Evolutionary conservation across 108 stramenopile genomes (phyloP).

Genomic region (Chaetoceros tenuissimus): DNA sequence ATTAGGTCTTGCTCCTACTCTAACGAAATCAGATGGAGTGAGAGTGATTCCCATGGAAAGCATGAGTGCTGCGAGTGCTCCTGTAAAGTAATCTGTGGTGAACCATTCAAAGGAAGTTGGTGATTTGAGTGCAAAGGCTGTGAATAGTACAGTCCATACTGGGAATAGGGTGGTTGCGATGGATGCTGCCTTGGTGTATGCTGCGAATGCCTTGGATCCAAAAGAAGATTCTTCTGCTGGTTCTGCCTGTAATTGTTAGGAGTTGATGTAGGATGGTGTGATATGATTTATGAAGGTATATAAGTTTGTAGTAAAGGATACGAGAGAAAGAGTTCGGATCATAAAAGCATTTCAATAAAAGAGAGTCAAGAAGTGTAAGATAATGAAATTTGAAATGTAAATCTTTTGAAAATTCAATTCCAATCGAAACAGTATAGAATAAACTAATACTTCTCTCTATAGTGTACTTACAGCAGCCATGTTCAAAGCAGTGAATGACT

Average conservation of each 20-base stretch:
- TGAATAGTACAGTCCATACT: constrained; percentile 87
- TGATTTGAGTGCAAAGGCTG: constrained; percentile 75
- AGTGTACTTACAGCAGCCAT: no score
- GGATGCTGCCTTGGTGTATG: constrained; percentile 46
- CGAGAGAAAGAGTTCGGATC: background rate
- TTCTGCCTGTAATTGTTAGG: background rate
- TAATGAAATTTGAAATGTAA: background rate
- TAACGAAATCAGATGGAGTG: constrained; percentile 84
- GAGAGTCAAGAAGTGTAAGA: background rate
- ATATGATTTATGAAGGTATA: no score
- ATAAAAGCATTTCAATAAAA: background rate
- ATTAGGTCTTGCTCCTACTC: constrained; percentile 79
- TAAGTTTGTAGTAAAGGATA: no score
- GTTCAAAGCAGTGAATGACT: no score
- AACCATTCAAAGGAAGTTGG: constrained; percentile 93
- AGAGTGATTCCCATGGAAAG: constrained; percentile 98
- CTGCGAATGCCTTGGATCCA: constrained; percentile 31
- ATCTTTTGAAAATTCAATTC: background rate
- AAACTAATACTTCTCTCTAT: no score
- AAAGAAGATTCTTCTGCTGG: constrained; percentile 11
- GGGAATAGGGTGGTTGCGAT: constrained; percentile 82
- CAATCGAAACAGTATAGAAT: no score
- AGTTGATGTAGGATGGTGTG: no score
- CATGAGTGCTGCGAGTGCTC: constrained; percentile 87
- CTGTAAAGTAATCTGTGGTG: constrained; percentile 94